These are phyloP conservation scores for Seiridium unicorne DNA, from an alignment of 2,329 filamentous ascomycete species.

Conservation along the genomic window DNA sequence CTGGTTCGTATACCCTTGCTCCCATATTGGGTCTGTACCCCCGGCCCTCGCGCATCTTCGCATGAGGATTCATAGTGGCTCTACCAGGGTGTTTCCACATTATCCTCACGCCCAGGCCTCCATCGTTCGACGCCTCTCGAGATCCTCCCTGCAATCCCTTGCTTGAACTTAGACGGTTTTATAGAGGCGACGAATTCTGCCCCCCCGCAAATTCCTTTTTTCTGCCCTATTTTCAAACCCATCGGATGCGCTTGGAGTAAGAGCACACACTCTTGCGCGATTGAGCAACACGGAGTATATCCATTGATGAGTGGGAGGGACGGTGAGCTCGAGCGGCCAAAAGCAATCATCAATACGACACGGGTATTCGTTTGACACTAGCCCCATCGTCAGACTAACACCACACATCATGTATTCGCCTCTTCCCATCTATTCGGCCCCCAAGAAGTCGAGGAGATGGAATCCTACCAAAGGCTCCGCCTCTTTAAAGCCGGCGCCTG, in stretches of 20 bases:
- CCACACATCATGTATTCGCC: slow-evolving; percentile 24
- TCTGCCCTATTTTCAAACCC: slow-evolving; percentile 16
- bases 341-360: slow-evolving; percentile 4
- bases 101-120: slow-evolving; percentile 23
- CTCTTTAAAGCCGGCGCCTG: slow-evolving; percentile 15
- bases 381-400: slow-evolving; percentile 7
- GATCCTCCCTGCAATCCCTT: slow-evolving; percentile 24
- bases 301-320: slow-evolving; percentile 13
- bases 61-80: slow-evolving; percentile 26
- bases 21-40: slow-evolving; percentile 14
- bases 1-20: neutral
- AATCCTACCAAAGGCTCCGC: slow-evolving; percentile 16
- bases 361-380: slow-evolving; percentile 12
- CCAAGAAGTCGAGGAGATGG: slow-evolving; percentile 19
- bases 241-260: slow-evolving; percentile 11
- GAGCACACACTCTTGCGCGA: slow-evolving; percentile 13
- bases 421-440: slow-evolving; percentile 17
- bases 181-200: slow-evolving; percentile 18
- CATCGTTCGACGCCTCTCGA: slow-evolving; percentile 22
- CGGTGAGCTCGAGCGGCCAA: slow-evolving; percentile 18
- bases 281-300: neutral
- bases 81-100: slow-evolving; percentile 24
- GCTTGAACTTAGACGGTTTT: slow-evolving; percentile 16
- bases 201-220: slow-evolving; percentile 22
- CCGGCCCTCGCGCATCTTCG: slow-evolving; percentile 19